Conservation (phyloP, 768 basidiomycete species). For the Amanita molliuscula region DNA sequence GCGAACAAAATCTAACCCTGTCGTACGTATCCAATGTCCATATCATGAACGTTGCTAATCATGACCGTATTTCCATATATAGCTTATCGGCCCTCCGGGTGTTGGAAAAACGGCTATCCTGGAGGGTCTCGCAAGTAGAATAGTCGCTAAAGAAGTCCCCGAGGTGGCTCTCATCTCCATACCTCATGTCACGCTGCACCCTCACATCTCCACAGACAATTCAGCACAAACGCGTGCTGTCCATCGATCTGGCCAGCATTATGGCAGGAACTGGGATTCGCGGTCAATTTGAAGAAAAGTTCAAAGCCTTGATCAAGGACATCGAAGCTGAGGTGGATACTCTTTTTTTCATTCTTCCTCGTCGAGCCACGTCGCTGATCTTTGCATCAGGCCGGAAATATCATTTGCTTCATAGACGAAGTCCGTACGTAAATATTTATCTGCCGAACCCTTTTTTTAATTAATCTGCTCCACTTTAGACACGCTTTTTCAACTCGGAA, state of each 20-base stretch:
- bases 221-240: constrained; percentile 77
- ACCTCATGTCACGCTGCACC: neutral
- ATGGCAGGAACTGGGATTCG: constrained; percentile 88
- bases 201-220: constrained; percentile 35
- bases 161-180: constrained; percentile 43
- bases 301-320: constrained; percentile 82
- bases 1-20: constrained; percentile 87
- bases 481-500: constrained; percentile 79
- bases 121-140: constrained; percentile 81
- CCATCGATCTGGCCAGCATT: constrained; percentile 75
- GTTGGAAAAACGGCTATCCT: constrained; percentile 91
- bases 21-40: constrained; percentile 34
- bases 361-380: constrained; percentile 6
- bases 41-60: neutral
- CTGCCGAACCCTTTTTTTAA: neutral
- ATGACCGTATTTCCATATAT: neutral
- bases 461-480: constrained; percentile 26
- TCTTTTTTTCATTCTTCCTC: constrained; percentile 10
- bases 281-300: constrained; percentile 90
- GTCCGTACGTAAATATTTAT: constrained; percentile 52
- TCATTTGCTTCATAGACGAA: constrained; percentile 94
- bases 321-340: constrained; percentile 68
- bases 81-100: constrained; percentile 81
- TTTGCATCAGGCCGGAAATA: constrained; percentile 44
- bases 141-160: constrained; percentile 83